A percentile compares a stretch with the other conserved stretches of the same genome.
Evolutionary conservation across 768 basidiomycete species (phyloP).

Genomic region (Rossbeevera mucosa): DNA sequence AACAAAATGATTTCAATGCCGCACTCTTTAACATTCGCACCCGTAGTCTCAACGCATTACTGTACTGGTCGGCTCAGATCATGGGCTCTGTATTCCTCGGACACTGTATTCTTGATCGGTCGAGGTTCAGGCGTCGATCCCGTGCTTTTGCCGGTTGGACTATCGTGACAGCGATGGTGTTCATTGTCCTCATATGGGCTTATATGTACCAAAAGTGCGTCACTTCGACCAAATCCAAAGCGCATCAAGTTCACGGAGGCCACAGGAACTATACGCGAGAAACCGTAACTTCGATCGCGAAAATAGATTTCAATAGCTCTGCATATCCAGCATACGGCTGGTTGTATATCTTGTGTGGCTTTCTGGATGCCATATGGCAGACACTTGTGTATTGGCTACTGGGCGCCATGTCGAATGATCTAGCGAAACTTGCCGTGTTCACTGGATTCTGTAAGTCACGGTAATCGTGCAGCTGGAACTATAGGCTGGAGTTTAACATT

Average conservation of each 20-base stretch:
- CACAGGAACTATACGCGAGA: slow-evolving; percentile 57
- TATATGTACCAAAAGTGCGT: slow-evolving; percentile 70
- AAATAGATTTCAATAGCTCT: slow-evolving; percentile 57
- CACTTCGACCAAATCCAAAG: not conserved
- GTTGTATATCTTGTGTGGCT: slow-evolving; percentile 68
- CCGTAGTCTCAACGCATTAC: slow-evolving; percentile 71
- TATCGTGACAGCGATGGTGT: slow-evolving; percentile 58
- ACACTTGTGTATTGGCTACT: slow-evolving; percentile 79
- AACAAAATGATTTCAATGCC: slow-evolving; percentile 62
- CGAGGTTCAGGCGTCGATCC: slow-evolving; percentile 50
- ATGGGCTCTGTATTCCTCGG: slow-evolving; percentile 72
- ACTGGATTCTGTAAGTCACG: slow-evolving; percentile 68
- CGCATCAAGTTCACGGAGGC: not conserved
- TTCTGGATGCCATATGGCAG: slow-evolving; percentile 84
- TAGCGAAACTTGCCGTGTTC: slow-evolving; percentile 71
- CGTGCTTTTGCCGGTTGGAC: slow-evolving; percentile 72
- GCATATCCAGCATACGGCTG: slow-evolving; percentile 52
- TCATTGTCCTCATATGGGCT: slow-evolving; percentile 69
- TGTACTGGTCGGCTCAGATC: slow-evolving; percentile 81
- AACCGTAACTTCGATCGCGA: slow-evolving; percentile 35
- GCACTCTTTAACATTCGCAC: slow-evolving; percentile 77
- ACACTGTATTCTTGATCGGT: slow-evolving; percentile 54
- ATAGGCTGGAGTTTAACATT: not conserved
- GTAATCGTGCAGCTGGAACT: not conserved
- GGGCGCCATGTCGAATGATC: slow-evolving; percentile 83